Evolutionary conservation across 2,329 filamentous ascomycete species (phyloP).

Genomic region (Pseudogymnoascus destructans): DNA sequence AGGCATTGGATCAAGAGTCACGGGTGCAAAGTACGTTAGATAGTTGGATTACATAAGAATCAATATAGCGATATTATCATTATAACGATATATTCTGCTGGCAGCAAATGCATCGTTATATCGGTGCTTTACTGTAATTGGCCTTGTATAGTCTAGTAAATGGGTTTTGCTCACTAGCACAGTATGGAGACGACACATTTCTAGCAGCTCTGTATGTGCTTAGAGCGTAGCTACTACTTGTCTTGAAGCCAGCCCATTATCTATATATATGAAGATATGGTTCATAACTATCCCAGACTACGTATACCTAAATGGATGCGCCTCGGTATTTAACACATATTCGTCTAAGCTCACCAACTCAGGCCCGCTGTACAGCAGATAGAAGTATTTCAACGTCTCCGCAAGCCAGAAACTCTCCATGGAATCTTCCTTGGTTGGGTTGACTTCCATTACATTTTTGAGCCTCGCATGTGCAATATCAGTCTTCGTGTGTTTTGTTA

Average conservation of each 20-base stretch:
- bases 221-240: not conserved
- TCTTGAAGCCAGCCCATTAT: not conserved
- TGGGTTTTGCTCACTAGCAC: not conserved
- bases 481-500: slow-evolving; percentile 32
- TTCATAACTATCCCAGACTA: not conserved
- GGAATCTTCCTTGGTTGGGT: slow-evolving; percentile 31
- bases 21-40: no score
- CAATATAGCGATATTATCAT: no score
- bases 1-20: no score
- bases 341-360: slow-evolving; percentile 45
- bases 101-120: no score
- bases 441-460: slow-evolving; percentile 27
- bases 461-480: slow-evolving; percentile 32
- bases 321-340: slow-evolving; percentile 36
- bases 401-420: slow-evolving; percentile 46
- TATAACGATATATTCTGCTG: no score
- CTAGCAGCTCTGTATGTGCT: not conserved
- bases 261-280: not conserved
- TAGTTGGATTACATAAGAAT: no score
- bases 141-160: not conserved
- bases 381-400: slow-evolving; percentile 52
- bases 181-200: not conserved
- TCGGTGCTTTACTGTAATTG: no score
- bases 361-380: slow-evolving; percentile 38
- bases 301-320: slow-evolving; percentile 21